Conservation (phyloP, 1,284 basidiomycete species). For the Retiboletus fuscus region DNA sequence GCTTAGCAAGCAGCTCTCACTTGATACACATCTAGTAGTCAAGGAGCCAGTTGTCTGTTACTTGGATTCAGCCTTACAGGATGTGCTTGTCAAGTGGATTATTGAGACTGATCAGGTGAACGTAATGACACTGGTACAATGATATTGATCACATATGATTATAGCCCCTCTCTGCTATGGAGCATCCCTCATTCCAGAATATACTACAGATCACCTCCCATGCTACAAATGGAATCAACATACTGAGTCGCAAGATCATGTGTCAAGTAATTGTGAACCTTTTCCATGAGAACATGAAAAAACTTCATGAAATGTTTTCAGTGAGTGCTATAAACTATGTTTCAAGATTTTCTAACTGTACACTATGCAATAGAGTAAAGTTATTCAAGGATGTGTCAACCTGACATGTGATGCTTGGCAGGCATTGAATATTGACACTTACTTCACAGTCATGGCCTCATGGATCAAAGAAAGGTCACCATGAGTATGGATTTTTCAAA, state of each 20-base stretch:
- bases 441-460: slow-evolving; percentile 19
- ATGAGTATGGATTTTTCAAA: not conserved
- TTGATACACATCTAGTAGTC: not conserved
- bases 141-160: not conserved
- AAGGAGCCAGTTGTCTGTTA: not conserved
- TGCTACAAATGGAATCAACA: not conserved
- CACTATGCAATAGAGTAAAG: not conserved
- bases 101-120: not conserved
- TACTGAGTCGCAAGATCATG: not conserved
- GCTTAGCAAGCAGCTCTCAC: not conserved
- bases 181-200: not conserved
- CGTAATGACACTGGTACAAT: not conserved
- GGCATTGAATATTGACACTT: slow-evolving; percentile 6
- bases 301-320: not conserved
- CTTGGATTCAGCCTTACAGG: not conserved
- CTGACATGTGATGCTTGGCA: slow-evolving; percentile 25
- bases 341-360: not conserved
- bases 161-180: not conserved
- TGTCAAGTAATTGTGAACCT: not conserved
- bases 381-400: slow-evolving; percentile 8
- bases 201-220: not conserved
- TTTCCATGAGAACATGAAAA: not conserved
- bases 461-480: slow-evolving; percentile 15
- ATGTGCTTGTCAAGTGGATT: not conserved
- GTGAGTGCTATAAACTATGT: not conserved